These are phyloP conservation scores for Brassica balearica DNA, from an alignment of 441 rosid species.

Conservation along the genomic window DNA sequence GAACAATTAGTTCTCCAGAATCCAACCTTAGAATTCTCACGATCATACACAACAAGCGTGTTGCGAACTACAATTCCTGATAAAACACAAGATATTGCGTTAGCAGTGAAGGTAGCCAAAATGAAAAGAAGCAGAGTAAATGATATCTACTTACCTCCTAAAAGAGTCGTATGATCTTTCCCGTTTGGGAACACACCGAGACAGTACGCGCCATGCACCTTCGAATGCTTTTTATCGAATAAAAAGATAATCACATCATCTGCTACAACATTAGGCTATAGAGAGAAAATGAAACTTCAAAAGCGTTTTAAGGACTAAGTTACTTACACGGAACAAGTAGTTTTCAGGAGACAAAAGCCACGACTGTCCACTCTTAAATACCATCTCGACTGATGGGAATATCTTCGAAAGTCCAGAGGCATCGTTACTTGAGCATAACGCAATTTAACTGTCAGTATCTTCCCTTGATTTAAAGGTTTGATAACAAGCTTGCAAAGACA, in stretches of 20 bases:
- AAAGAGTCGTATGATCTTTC: constrained; percentile 86
- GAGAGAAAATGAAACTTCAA: not conserved
- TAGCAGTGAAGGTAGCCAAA: constrained; percentile 8
- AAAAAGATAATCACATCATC: constrained; percentile 25
- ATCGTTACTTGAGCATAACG: constrained; percentile 55
- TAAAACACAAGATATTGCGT: constrained; percentile 15
- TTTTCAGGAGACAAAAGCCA: constrained; percentile 84
- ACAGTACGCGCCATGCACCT: constrained; percentile 82
- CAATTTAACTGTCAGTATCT: constrained; percentile 33
- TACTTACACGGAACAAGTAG: constrained; percentile 76
- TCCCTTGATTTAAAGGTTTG: constrained; percentile 6
- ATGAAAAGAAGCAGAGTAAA: not conserved
- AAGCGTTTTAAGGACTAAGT: not conserved
- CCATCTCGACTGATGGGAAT: constrained; percentile 81
- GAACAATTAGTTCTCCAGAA: constrained; percentile 99
- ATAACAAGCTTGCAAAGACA: constrained; percentile 27
- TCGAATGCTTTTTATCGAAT: constrained; percentile 68
- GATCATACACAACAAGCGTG: constrained; percentile 86
- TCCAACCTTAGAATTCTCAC: constrained; percentile 81
- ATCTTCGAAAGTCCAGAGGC: constrained; percentile 58
- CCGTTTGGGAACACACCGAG: constrained; percentile 92
- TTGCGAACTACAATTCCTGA: constrained; percentile 88
- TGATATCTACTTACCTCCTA: constrained; percentile 71
- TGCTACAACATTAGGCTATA: constrained; percentile 13
- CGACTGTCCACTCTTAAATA: constrained; percentile 72